These are phyloP conservation scores for Furcasterigmium sp. DNA, from an alignment of 2,329 filamentous ascomycete genomes.

Conservation along the genomic window DNA sequence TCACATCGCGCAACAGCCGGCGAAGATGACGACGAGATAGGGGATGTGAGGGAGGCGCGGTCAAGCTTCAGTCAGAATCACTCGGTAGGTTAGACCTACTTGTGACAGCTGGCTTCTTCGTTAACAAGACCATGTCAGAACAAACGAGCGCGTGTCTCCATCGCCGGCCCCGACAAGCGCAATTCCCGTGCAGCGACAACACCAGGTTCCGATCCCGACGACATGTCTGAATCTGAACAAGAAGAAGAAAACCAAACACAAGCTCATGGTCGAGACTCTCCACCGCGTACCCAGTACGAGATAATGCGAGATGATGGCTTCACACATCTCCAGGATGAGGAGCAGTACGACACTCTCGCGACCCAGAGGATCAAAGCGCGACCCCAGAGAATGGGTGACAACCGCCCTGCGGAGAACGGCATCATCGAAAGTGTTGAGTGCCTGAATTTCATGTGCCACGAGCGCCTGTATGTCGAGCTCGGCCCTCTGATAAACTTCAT, in stretches of 20 bases:
- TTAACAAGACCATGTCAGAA: constrained; percentile 12
- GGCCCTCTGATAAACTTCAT: constrained; percentile 97
- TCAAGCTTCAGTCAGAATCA: constrained; percentile 32
- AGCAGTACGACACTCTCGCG: constrained; percentile 56
- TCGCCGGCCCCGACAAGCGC: constrained; percentile 14
- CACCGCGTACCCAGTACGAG: constrained; percentile 56
- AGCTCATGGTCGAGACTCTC: constrained; percentile 23
- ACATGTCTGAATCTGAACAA: constrained; percentile 18
- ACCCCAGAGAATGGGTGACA: constrained; percentile 51
- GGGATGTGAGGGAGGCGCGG: constrained; percentile 32
- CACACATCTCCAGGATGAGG: constrained; percentile 49
- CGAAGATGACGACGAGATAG: constrained; percentile 26
- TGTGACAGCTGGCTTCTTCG: too few species aligned
- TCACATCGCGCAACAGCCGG: constrained; percentile 28
- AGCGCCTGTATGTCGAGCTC: constrained; percentile 73
- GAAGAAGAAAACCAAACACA: constrained; percentile 22
- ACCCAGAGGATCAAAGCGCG: constrained; percentile 57
- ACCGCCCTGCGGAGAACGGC: constrained; percentile 73
- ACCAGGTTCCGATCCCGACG: constrained; percentile 13
- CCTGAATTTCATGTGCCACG: constrained; percentile 95
- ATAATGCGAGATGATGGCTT: constrained; percentile 55
- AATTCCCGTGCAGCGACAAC: constrained; percentile 7
- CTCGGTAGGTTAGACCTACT: constrained; percentile 25
- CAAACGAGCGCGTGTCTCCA: constrained; percentile 27
- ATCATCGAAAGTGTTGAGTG: constrained; percentile 86